phyloP scores from a whole-genome alignment of 2,329 filamentous ascomycete species.

The Kalmusia sp. region DNA sequence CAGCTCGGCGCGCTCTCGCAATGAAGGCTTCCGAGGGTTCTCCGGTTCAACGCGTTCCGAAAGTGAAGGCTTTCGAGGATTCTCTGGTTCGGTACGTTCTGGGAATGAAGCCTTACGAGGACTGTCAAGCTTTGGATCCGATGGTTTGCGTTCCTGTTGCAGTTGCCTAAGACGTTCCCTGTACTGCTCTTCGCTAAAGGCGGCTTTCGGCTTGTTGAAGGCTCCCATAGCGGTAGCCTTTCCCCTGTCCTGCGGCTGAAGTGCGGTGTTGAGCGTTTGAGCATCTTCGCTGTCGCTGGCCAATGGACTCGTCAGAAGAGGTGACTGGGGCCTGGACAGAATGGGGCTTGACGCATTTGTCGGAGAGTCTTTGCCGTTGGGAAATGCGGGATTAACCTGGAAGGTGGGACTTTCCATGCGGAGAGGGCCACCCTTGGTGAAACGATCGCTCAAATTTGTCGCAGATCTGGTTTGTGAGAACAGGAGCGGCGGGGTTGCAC shows the following conservation, averaged over 20 bases:
- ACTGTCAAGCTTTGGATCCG: conserved; percentile 42
- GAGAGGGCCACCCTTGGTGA: conserved; percentile 46
- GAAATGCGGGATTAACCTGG: conserved; percentile 45
- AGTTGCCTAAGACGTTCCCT: conserved; percentile 82
- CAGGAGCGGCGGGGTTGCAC: conserved; percentile 60
- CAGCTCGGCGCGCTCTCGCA: conserved; percentile 45
- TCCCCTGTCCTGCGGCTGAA: conserved; percentile 78
- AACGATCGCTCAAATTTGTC: conserved; percentile 57
- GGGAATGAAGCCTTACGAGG: conserved; percentile 24
- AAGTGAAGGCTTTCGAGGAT: conserved; percentile 14
- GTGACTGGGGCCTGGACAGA: conserved; percentile 50
- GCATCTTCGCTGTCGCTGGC: conserved; percentile 76
- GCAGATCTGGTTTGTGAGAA: conserved; percentile 51
- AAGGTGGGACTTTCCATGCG: conserved; percentile 57
- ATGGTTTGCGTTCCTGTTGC: conserved; percentile 74
- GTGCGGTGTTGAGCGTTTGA: conserved; percentile 63
- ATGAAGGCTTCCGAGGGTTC: conserved; percentile 20
- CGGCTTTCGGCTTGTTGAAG: conserved; percentile 75
- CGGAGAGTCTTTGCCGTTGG: conserved; percentile 36
- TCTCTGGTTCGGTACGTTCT: conserved; percentile 16
- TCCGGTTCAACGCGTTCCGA: conserved; percentile 2
- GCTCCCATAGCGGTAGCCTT: conserved; percentile 79
- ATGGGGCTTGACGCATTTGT: conserved; percentile 50
- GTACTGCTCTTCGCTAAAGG: conserved; percentile 86
- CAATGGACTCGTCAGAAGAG: conserved; percentile 69